Evolutionary conservation across 345 rosid species (phyloP).

Genomic region (Fremontodendron californicum): DNA sequence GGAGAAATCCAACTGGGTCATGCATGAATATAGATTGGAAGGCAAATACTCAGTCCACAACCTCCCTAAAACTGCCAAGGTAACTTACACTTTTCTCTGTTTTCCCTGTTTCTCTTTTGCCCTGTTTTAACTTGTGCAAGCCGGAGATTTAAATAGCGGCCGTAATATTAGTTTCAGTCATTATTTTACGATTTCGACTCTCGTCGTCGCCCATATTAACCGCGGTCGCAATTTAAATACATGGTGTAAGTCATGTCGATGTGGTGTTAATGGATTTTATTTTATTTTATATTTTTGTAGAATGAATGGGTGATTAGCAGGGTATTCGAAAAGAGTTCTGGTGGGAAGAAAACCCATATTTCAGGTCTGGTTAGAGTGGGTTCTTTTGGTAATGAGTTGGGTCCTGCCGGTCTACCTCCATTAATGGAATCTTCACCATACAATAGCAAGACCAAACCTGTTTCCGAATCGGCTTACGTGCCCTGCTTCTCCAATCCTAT

Average conservation of each 20-base stretch:
- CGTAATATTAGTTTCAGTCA: too few relatives aligned
- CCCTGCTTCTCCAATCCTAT: conserved; percentile 74
- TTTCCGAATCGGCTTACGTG: conserved; percentile 46
- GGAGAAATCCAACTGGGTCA: conserved; percentile 82
- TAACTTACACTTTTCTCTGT: conserved; percentile 23
- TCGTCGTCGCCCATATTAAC: too few relatives aligned
- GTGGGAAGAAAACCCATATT: conserved; percentile 67
- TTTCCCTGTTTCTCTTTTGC: background rate
- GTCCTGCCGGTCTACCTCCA: conserved; percentile 52
- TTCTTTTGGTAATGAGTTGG: conserved; percentile 39
- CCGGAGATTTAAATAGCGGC: too few relatives aligned
- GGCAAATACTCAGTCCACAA: conserved; percentile 63
- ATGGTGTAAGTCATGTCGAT: background rate
- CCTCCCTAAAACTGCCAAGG: conserved; percentile 84
- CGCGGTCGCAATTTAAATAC: too few relatives aligned
- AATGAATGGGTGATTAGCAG: conserved; percentile 95
- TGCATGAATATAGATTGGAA: conserved; percentile 87
- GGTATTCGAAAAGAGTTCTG: conserved; percentile 70
- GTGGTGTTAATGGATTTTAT: background rate
- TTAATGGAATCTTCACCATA: conserved; percentile 53
- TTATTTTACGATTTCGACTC: too few relatives aligned
- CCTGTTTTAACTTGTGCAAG: background rate
- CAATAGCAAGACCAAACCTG: conserved; percentile 26
- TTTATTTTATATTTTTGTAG: conserved; percentile 39
- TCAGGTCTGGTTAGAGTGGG: conserved; percentile 37